Evolutionary conservation across 2,329 filamentous ascomycete species (phyloP).

Genomic region (Phaeosphaeriaceae sp.): DNA sequence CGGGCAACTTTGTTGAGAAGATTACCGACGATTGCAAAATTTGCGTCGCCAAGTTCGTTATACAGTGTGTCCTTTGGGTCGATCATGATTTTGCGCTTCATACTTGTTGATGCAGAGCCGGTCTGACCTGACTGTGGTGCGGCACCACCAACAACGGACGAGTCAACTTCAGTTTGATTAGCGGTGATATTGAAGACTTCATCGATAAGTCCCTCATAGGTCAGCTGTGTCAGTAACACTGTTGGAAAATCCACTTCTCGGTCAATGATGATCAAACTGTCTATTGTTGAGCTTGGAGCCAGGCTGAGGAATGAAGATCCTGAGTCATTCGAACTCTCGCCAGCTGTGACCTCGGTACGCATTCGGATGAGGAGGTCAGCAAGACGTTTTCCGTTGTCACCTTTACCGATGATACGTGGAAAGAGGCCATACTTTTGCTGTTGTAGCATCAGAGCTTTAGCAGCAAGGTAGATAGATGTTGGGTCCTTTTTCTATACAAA

Average conservation of each 20-base stretch:
- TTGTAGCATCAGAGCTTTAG: constrained; percentile 91
- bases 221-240: constrained; percentile 88
- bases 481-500: constrained; percentile 74
- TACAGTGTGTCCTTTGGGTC: constrained; percentile 91
- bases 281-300: constrained; percentile 83
- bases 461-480: constrained; percentile 85
- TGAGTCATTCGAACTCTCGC: constrained; percentile 69
- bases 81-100: constrained; percentile 85
- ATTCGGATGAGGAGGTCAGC: constrained; percentile 88
- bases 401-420: constrained; percentile 92
- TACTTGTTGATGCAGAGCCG: constrained; percentile 54
- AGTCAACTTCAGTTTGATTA: constrained; percentile 92
- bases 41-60: constrained; percentile 84
- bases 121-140: constrained; percentile 64
- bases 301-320: constrained; percentile 67
- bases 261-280: constrained; percentile 93
- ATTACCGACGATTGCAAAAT: constrained; percentile 92
- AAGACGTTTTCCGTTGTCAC: constrained; percentile 88
- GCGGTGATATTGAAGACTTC: constrained; percentile 91
- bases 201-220: constrained; percentile 94
- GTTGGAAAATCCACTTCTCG: constrained; percentile 94
- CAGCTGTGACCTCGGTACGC: constrained; percentile 85
- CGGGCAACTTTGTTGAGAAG: constrained; percentile 90
- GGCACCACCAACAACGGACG: constrained; percentile 81
- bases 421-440: constrained; percentile 93